These are phyloP conservation scores for Bacidia gigantensis DNA, from an alignment of 495 filamentous ascomycete genomes.

Conservation along the genomic window DNA sequence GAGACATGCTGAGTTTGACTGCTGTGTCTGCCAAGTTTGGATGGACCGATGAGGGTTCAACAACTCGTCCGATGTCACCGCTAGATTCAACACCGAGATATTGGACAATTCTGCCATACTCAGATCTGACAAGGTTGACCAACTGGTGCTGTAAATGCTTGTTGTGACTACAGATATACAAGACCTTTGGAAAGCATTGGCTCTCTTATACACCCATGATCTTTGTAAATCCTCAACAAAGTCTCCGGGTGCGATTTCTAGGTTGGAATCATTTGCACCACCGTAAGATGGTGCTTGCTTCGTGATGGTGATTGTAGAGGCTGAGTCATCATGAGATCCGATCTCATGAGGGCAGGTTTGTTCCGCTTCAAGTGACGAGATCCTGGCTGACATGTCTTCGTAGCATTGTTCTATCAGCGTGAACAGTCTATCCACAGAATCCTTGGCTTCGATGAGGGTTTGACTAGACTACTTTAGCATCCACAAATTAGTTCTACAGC, in stretches of 20 bases:
- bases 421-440: not conserved
- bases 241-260: not conserved
- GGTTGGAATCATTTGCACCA: not conserved
- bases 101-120: conserved; percentile 12
- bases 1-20: not conserved
- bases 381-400: not conserved
- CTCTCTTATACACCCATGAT: conserved; percentile 9
- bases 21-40: conserved; percentile 6
- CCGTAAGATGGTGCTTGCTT: not conserved
- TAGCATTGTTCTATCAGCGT: not conserved
- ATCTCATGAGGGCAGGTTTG: not conserved
- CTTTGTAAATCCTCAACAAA: conserved; percentile 5
- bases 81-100: conserved; percentile 9
- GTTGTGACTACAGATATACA: not conserved
- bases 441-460: not conserved
- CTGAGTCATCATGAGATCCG: not conserved
- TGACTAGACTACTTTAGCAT: no score
- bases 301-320: not conserved
- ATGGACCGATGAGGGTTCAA: conserved; percentile 1
- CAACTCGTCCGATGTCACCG: conserved; percentile 2
- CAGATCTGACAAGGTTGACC: conserved; percentile 7
- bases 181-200: conserved; percentile 3
- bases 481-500: no score
- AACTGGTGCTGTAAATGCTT: not conserved
- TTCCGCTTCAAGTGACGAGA: not conserved